Percentiles rank a stretch among this genome's conserved stretches.
These are phyloP conservation scores for Rutstroemia sp. DNA, from an alignment of 2,329 filamentous ascomycete species.

Conservation along the genomic window DNA sequence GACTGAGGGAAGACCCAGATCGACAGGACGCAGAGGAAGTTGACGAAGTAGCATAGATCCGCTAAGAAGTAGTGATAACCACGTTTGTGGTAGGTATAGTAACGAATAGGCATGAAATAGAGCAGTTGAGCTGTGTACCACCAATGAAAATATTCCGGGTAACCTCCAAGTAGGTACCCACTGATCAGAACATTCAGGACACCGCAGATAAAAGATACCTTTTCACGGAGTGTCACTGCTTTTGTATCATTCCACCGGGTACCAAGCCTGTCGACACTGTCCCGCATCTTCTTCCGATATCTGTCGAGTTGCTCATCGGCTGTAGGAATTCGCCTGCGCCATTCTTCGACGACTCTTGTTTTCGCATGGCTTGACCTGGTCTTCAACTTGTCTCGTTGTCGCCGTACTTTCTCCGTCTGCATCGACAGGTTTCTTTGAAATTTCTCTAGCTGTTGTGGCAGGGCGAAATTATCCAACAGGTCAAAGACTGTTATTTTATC, in stretches of 20 bases:
- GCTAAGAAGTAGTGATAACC: slow-evolving; percentile 97
- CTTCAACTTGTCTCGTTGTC: slow-evolving; percentile 74
- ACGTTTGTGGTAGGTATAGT: slow-evolving; percentile 80
- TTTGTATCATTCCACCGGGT: slow-evolving; percentile 84
- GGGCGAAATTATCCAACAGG: slow-evolving; percentile 84
- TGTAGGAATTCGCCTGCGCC: slow-evolving; percentile 76
- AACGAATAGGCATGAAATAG: slow-evolving; percentile 97
- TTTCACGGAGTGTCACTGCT: slow-evolving; percentile 82
- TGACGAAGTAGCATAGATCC: slow-evolving; percentile 98
- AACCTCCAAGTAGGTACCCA: slow-evolving; percentile 84
- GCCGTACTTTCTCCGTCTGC: slow-evolving; percentile 78
- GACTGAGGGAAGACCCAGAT: slow-evolving; percentile 89
- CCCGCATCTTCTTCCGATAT: slow-evolving; percentile 80
- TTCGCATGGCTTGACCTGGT: slow-evolving; percentile 70
- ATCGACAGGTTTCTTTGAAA: slow-evolving; percentile 74
- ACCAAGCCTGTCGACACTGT: slow-evolving; percentile 80
- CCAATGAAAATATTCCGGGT: slow-evolving; percentile 76
- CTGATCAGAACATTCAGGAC: slow-evolving; percentile 97
- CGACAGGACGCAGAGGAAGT: slow-evolving; percentile 71
- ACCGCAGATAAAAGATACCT: slow-evolving; percentile 91
- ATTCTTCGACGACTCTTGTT: slow-evolving; percentile 86
- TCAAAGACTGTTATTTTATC: slow-evolving; percentile 90
- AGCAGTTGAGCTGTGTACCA: slow-evolving; percentile 86
- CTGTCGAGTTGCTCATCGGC: slow-evolving; percentile 90
- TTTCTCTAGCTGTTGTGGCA: slow-evolving; percentile 86